Conservation (phyloP, 2,329 filamentous ascomycete species). For the Aspergillus neoniger region DNA sequence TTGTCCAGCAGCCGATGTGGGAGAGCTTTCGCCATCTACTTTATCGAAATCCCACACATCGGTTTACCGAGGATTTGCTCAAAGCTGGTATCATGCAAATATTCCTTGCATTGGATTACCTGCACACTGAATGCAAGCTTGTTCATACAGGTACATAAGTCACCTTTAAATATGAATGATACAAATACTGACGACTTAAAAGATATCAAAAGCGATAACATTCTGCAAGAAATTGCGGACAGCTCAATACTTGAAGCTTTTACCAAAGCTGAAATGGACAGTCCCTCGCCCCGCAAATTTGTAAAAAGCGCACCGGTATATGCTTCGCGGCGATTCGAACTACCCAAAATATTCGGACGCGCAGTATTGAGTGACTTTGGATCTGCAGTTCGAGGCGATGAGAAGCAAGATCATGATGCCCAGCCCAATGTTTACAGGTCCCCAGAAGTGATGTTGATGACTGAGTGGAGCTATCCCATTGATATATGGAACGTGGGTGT, state of each 20-base stretch:
- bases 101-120: conserved; percentile 45
- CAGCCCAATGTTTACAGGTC: conserved; percentile 41
- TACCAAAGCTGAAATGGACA: conserved; percentile 35
- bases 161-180: too few species aligned
- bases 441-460: conserved; percentile 50
- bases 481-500: conserved; percentile 56
- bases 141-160: conserved; percentile 39
- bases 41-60: conserved; percentile 37
- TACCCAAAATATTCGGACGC: conserved; percentile 35
- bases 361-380: conserved; percentile 43
- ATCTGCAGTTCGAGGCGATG: conserved; percentile 38
- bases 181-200: too few species aligned
- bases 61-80: conserved; percentile 43
- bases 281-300: conserved; percentile 42
- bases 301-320: conserved; percentile 38
- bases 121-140: conserved; percentile 48
- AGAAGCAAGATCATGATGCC: conserved; percentile 47
- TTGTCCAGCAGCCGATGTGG: conserved; percentile 42
- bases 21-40: conserved; percentile 45
- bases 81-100: conserved; percentile 40
- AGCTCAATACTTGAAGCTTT: conserved; percentile 39
- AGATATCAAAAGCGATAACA: conserved; percentile 49
- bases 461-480: conserved; percentile 48
- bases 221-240: conserved; percentile 42
- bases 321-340: conserved; percentile 35